phyloP scores from a whole-genome alignment of 2,329 filamentous ascomycete species.

The Sporothrix dimorphospora region DNA sequence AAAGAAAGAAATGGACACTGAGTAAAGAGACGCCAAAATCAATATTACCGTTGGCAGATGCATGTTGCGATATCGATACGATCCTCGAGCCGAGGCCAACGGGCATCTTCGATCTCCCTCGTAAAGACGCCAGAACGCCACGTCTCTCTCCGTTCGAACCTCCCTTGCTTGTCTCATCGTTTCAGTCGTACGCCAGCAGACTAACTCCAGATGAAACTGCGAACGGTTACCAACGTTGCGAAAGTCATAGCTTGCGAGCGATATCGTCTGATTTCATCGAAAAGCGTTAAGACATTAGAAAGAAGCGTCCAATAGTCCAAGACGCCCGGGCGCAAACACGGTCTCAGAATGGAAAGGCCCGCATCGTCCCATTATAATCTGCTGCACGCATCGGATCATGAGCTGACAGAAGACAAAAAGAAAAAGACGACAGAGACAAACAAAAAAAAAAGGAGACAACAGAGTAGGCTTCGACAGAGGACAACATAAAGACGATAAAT shows the following conservation, averaged over 20 bases:
- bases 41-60: constrained; percentile 6
- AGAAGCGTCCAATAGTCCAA: no score
- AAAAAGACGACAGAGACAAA: background rate
- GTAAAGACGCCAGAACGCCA: background rate
- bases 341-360: constrained; percentile 8
- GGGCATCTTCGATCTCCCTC: background rate
- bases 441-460: background rate
- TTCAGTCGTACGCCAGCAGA: background rate
- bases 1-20: no score
- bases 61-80: background rate
- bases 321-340: background rate
- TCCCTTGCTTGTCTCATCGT: background rate
- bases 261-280: background rate
- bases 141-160: background rate
- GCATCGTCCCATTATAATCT: background rate
- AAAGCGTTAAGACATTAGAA: background rate
- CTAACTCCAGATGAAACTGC: background rate
- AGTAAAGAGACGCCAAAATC: background rate
- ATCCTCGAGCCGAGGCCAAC: background rate
- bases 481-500: background rate
- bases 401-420: background rate
- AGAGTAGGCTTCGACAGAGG: background rate
- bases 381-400: constrained; percentile 4
- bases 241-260: background rate
- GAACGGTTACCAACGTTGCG: no score